phyloP scores from a whole-genome alignment of 2,329 filamentous ascomycete species.

The Phialophora expanda region DNA sequence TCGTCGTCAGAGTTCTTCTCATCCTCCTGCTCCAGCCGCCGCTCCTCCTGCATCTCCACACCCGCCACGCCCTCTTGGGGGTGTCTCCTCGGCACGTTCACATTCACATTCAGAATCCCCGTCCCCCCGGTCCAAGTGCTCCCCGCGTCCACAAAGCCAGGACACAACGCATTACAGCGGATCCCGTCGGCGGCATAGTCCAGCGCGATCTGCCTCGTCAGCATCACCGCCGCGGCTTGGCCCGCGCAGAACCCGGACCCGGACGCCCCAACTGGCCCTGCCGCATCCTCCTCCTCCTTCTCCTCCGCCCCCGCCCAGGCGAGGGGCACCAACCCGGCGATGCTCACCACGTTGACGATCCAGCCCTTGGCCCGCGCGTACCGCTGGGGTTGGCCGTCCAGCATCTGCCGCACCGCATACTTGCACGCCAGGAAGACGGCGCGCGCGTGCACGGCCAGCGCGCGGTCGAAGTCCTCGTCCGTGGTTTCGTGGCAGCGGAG shows the following conservation, averaged over 20 bases:
- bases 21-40: too few relatives aligned
- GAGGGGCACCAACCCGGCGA: conserved; percentile 32
- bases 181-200: conserved; percentile 51
- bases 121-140: not conserved
- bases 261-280: conserved; percentile 10
- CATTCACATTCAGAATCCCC: conserved; percentile 32
- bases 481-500: conserved; percentile 34
- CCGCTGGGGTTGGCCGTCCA: conserved; percentile 30
- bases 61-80: not conserved
- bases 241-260: conserved; percentile 49
- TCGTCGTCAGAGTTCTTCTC: not conserved
- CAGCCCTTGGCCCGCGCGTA: conserved; percentile 27
- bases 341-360: conserved; percentile 53
- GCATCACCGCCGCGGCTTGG: conserved; percentile 54
- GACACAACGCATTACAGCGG: conserved; percentile 51
- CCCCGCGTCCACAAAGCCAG: conserved; percentile 46
- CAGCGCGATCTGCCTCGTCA: conserved; percentile 55
- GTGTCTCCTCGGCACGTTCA: too few relatives aligned
- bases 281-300: conserved; percentile 4
- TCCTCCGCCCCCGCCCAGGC: not conserved
- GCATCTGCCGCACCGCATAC: conserved; percentile 68
- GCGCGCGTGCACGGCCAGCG: conserved; percentile 93
- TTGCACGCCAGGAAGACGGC: conserved; percentile 94
- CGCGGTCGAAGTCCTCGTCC: conserved; percentile 90
- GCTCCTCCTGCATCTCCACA: too few relatives aligned